These are phyloP conservation scores for Dothideomycetes sp. DNA, from an alignment of 2,329 filamentous ascomycete species.

Conservation along the genomic window DNA sequence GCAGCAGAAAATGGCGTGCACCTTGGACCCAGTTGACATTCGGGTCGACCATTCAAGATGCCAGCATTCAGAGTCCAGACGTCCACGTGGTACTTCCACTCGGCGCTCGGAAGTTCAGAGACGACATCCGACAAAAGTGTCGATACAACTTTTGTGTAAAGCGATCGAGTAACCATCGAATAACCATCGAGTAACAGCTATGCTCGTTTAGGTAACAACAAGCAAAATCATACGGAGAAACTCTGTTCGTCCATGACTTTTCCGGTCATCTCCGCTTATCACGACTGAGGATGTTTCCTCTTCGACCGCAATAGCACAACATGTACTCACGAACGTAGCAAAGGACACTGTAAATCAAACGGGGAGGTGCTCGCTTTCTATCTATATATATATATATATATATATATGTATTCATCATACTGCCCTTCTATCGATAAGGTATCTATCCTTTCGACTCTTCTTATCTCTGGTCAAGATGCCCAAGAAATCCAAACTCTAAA, in stretches of 20 bases:
- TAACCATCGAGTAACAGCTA: constrained; percentile 1
- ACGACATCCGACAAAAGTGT: neutral
- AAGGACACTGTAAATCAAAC: no score
- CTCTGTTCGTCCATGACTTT: neutral
- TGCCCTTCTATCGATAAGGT: neutral
- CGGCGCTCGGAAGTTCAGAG: no score
- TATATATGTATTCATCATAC: neutral
- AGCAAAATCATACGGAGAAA: neutral
- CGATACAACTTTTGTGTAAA: neutral
- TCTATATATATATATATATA: no score
- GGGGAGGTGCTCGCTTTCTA: no score
- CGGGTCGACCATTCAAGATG: neutral
- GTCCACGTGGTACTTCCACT: neutral
- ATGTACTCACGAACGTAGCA: no score
- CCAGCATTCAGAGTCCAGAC: neutral
- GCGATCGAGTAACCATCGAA: constrained; percentile 10
- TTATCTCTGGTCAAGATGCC: constrained; percentile 6
- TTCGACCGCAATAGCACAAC: no score
- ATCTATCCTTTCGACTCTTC: neutral
- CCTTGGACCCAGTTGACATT: no score
- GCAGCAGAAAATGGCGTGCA: no score
- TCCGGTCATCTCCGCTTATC: constrained; percentile 5
- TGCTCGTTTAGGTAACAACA: constrained; percentile 3
- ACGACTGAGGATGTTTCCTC: no score
- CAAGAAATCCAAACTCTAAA: constrained; percentile 6